Evolutionary conservation across 768 basidiomycete genomes (phyloP).

Genomic region (Aureoboletus auriporus): DNA sequence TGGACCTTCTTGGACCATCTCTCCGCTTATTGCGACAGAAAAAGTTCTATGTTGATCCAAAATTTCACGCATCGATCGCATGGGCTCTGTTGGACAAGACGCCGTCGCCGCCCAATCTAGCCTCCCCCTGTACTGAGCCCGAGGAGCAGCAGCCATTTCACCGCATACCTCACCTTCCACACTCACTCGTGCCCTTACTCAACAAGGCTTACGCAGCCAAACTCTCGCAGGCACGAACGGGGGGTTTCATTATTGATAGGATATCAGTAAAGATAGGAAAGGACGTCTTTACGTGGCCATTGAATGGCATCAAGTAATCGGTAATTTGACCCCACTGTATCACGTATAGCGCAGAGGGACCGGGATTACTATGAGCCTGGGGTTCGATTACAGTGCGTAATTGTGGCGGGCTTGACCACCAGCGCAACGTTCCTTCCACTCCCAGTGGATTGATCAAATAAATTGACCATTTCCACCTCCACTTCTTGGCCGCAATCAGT

Average conservation of each 20-base stretch:
- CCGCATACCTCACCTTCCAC: constrained; percentile 51
- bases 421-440: constrained; percentile 72
- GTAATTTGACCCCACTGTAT: constrained; percentile 9
- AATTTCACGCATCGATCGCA: constrained; percentile 86
- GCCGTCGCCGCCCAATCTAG: constrained; percentile 2
- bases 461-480: constrained; percentile 48
- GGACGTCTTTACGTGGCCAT: constrained; percentile 48
- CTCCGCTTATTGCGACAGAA: constrained; percentile 65
- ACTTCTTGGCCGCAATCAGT: constrained; percentile 22
- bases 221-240: constrained; percentile 41
- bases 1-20: constrained; percentile 53
- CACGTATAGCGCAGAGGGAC: constrained; percentile 1
- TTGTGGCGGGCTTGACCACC: constrained; percentile 39
- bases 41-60: constrained; percentile 73
- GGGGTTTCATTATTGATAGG: constrained; percentile 48
- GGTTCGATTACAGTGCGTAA: constrained; percentile 4
- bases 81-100: constrained; percentile 67
- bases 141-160: constrained; percentile 32
- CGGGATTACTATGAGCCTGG: background rate
- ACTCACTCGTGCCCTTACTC: constrained; percentile 42
- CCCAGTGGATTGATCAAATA: constrained; percentile 70
- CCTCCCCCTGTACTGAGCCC: constrained; percentile 1
- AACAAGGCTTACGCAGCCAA: constrained; percentile 43
- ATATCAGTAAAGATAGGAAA: constrained; percentile 72
- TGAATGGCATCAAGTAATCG: constrained; percentile 19